Evolutionary conservation across 1,284 basidiomycete genomes (phyloP), one percentile per base, ranked within the genome.

Genomic region (Pholiota adiposa): DNA sequence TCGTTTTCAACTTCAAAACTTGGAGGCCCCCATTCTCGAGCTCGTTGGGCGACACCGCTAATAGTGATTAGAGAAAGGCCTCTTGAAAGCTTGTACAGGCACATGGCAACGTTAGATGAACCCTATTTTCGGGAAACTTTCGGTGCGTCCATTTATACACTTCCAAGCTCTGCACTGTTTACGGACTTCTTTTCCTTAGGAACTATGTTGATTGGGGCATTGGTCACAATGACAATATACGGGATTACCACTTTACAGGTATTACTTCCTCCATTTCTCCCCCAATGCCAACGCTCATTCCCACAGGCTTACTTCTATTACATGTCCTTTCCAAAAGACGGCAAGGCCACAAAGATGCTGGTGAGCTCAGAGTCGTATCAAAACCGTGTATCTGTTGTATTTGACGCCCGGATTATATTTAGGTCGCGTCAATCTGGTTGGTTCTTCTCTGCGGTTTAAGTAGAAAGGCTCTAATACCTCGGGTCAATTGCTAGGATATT

Each of bases 221-320:
- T 56, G 7, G 16, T 56, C 11, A 49, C 54, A 8, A 56, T 56
- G 54, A 38, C 54, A 6, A 38, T 56, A 34, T 58, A 51, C 19
- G 46, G 78, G 4, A 76, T 80, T 31, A 79, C 77, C 2, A 76
- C 73, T 19, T 65, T 79, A 21, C 78, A 80, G 69, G 77, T 74
- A 51, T 4, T 12, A 54, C 69, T 60, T 27, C n/a, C 16, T n/a
- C 25, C 2, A 16, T 49, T 31, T 21, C 12, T 33, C 4, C 40
- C 19, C 46, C 14, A 21, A 43, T 34, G 9, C 31, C 43, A 29
- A 51, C 25, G 29, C 49, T 36, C 6, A 34, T 50, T 6, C 48
- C 21, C 36, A 4, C 54, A 80, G 78, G 66, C 70, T 8, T 80
- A 79, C 67, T 77, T 78, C 52, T 80, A 80, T 63, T 80, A 72